These are phyloP conservation scores for Aspergillus clavatus DNA, from an alignment of 2,329 filamentous ascomycete genomes.

Conservation along the genomic window DNA sequence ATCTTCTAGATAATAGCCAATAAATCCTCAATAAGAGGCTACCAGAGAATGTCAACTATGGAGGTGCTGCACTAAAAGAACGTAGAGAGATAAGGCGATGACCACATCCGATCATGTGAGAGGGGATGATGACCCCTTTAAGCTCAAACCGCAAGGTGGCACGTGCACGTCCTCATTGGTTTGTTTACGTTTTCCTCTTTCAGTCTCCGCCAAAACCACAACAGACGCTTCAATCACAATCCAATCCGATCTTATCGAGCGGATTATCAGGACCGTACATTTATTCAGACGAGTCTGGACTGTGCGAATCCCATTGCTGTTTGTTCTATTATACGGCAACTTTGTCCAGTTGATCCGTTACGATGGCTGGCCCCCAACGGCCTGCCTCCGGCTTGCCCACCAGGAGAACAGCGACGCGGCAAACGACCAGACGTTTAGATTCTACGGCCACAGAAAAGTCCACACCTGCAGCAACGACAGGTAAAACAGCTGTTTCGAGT, in stretches of 20 bases:
- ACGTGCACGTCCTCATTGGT: constrained; percentile 14
- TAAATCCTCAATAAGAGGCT: too few species aligned
- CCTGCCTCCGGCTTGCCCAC: constrained; percentile 45
- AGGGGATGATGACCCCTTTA: constrained; percentile 16
- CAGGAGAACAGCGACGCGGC: constrained; percentile 49
- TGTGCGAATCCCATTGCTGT: neutral
- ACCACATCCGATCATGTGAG: constrained; percentile 25
- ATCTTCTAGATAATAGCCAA: neutral
- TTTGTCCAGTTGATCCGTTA: constrained; percentile 7
- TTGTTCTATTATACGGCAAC: too few species aligned
- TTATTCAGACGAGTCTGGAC: neutral
- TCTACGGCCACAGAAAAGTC: constrained; percentile 52
- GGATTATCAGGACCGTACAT: neutral
- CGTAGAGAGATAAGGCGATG: constrained; percentile 7
- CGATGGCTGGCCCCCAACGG: constrained; percentile 54
- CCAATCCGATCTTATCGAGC: neutral
- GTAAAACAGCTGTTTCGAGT: constrained; percentile 51
- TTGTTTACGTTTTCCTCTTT: constrained; percentile 32
- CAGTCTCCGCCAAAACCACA: constrained; percentile 12
- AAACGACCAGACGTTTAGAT: constrained; percentile 49
- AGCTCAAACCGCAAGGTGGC: constrained; percentile 8
- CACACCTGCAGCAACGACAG: constrained; percentile 66
- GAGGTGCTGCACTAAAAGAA: neutral
- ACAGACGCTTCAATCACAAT: constrained; percentile 8
- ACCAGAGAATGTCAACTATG: too few species aligned